A percentile compares a stretch with the other conserved stretches of the same genome.
Evolutionary conservation across 108 stramenopile species (phyloP).

Genomic region (Cyclotella kingstonii): DNA sequence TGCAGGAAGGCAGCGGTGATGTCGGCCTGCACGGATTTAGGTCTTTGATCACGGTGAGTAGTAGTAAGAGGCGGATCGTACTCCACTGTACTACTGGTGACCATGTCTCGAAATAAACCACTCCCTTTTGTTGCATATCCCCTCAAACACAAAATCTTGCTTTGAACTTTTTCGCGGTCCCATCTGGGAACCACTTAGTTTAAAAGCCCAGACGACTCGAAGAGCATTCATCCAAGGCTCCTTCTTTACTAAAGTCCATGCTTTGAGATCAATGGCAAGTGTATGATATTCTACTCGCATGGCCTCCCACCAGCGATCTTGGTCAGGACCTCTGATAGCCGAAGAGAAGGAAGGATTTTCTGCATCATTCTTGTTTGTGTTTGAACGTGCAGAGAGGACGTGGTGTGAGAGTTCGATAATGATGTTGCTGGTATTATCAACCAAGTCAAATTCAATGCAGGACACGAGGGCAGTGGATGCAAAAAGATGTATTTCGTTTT

Average conservation of each 20-base stretch:
- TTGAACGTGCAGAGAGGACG: not conserved
- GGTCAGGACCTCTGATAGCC: not conserved
- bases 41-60: not conserved
- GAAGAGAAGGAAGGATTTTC: not conserved
- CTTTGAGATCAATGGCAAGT: slow-evolving; percentile 22
- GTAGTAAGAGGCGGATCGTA: slow-evolving; percentile 34
- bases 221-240: slow-evolving; percentile 24
- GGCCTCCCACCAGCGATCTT: not conserved
- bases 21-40: slow-evolving; percentile 6
- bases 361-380: no score
- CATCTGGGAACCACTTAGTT: no score
- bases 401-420: not conserved
- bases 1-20: slow-evolving; percentile 49
- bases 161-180: slow-evolving; percentile 44
- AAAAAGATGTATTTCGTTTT: no score
- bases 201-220: no score
- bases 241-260: slow-evolving; percentile 15
- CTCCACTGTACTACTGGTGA: slow-evolving; percentile 50
- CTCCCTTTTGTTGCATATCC: slow-evolving; percentile 26
- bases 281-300: not conserved
- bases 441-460: no score
- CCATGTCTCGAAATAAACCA: slow-evolving; percentile 30
- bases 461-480: no score
- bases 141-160: slow-evolving; percentile 47
- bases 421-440: no score